Conservation (phyloP, 2,329 filamentous ascomycete genomes). For the Colletotrichum spinosum region DNA sequence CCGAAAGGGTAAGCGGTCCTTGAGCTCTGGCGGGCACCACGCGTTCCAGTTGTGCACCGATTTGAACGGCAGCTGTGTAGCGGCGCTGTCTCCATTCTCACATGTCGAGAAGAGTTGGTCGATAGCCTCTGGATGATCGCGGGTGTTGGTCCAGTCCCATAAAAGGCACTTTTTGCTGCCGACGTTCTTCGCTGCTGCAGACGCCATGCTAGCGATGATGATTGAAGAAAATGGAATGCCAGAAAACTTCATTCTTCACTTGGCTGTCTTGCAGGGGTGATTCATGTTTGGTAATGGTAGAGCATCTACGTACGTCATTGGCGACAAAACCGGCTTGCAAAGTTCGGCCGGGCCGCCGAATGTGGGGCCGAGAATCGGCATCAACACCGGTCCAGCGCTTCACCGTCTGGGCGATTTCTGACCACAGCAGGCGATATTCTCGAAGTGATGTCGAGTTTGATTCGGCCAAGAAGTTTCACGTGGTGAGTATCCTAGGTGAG, state of each 20-base stretch:
- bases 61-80: constrained; percentile 43
- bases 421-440: too few relatives aligned
- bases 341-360: background rate
- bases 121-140: constrained; percentile 47
- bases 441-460: too few relatives aligned
- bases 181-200: background rate
- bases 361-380: background rate
- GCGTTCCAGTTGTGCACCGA: constrained; percentile 56
- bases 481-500: too few relatives aligned
- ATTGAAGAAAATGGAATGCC: background rate
- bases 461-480: too few relatives aligned
- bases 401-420: too few relatives aligned
- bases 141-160: constrained; percentile 57
- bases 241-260: too few relatives aligned
- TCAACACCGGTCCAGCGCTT: too few relatives aligned
- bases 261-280: too few relatives aligned
- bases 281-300: too few relatives aligned
- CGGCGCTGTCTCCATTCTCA: background rate
- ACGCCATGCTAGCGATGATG: background rate
- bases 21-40: constrained; percentile 52
- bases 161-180: constrained; percentile 50
- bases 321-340: background rate
- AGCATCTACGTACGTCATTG: background rate
- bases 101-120: constrained; percentile 45
- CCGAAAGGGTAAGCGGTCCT: constrained; percentile 49